Evolutionary conservation across 768 basidiomycete species (phyloP).

Genomic region (Mycena crocata): DNA sequence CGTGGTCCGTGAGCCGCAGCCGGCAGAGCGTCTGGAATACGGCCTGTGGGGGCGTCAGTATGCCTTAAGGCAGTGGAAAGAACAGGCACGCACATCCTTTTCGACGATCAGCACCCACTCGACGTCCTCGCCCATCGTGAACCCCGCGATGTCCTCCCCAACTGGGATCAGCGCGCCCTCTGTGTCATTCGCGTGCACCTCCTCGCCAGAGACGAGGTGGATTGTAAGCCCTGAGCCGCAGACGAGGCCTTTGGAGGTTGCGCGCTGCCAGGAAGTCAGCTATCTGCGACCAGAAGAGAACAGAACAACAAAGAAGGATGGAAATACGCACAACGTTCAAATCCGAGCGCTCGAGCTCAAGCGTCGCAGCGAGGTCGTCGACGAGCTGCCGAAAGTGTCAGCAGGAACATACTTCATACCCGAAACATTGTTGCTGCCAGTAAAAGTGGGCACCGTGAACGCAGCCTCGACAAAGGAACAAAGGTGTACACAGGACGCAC

Average conservation of each 20-base stretch:
- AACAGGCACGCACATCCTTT: slow-evolving; percentile 86
- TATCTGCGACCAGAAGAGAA: too few relatives aligned
- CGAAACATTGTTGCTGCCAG: too few relatives aligned
- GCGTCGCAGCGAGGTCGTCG: slow-evolving; percentile 90
- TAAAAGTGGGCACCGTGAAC: too few relatives aligned
- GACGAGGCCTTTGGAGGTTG: slow-evolving; percentile 90
- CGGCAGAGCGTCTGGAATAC: slow-evolving; percentile 91
- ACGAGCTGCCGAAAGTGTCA: too few relatives aligned
- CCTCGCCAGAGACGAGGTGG: slow-evolving; percentile 65
- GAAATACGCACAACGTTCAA: slow-evolving; percentile 75
- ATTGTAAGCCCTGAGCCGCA: slow-evolving; percentile 75
- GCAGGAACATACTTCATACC: too few relatives aligned
- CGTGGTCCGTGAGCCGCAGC: slow-evolving; percentile 61
- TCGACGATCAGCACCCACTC: slow-evolving; percentile 90
- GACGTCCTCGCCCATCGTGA: slow-evolving; percentile 66
- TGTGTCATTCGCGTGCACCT: slow-evolving; percentile 60
- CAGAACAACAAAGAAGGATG: not conserved
- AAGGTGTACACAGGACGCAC: slow-evolving; percentile 51
- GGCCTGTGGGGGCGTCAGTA: slow-evolving; percentile 73
- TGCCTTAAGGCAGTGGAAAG: not conserved
- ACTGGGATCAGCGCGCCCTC: slow-evolving; percentile 84
- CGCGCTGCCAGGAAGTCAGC: slow-evolving; percentile 65
- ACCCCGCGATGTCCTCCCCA: slow-evolving; percentile 74
- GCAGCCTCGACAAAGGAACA: not conserved
- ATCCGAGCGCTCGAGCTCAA: slow-evolving; percentile 77